Percentiles rank a stretch among this genome's conserved stretches.
Evolutionary conservation across 306 rosid genomes (phyloP).

Genomic region (Bauhinia variegata): DNA sequence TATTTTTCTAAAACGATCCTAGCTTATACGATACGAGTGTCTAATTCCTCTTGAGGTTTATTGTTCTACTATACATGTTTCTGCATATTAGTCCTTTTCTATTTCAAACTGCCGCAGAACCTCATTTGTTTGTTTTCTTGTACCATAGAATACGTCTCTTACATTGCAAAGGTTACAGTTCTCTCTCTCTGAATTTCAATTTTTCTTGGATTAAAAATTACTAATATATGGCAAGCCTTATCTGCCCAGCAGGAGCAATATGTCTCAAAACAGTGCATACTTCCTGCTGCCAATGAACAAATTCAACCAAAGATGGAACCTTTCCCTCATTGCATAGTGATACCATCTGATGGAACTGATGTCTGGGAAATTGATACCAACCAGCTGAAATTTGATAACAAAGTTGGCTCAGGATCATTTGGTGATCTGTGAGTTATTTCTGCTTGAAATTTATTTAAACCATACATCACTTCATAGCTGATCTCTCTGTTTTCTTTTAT

Average conservation of each 20-base stretch:
- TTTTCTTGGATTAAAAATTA: conserved; percentile 3
- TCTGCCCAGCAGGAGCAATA: conserved; percentile 57
- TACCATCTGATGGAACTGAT: conserved; percentile 93
- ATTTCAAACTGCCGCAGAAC: too few species aligned
- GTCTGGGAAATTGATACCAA: conserved; percentile 95
- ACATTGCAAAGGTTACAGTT: not conserved
- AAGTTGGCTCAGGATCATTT: conserved; percentile 95
- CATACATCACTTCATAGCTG: conserved; percentile 39
- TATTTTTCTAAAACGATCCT: not conserved
- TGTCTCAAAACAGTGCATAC: conserved; percentile 59
- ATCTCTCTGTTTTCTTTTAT: conserved; percentile 34
- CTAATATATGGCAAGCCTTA: conserved; percentile 32
- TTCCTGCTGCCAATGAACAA: conserved; percentile 51
- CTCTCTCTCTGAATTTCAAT: conserved; percentile 5
- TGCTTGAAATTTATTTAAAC: conserved; percentile 34
- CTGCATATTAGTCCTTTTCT: not conserved
- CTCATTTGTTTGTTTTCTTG: not conserved
- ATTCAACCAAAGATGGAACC: conserved; percentile 54
- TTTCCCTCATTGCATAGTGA: conserved; percentile 62
- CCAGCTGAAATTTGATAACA: conserved; percentile 77
- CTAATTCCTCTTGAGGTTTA: not conserved
- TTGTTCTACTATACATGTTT: not conserved
- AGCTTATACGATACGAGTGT: not conserved
- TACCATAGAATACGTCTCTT: not conserved
- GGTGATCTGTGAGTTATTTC: conserved; percentile 88